These are phyloP conservation scores for Leptomonas pyrrhocoris DNA, from an alignment of 208 protist species.

Conservation along the genomic window DNA sequence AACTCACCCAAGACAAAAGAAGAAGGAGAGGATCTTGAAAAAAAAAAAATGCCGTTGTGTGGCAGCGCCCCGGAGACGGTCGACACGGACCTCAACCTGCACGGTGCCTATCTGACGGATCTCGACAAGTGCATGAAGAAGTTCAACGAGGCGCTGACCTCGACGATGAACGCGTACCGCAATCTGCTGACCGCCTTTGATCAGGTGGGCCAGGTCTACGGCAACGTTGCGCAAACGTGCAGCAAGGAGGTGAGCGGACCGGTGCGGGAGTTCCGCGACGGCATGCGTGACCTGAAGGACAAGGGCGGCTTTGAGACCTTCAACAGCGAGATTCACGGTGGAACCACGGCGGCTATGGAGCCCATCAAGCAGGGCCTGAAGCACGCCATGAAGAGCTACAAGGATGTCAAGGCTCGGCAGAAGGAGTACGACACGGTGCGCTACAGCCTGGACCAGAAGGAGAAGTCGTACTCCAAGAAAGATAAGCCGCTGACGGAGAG, in stretches of 20 bases:
- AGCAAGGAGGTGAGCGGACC: constrained; percentile 24
- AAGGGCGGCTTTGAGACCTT: constrained; percentile 52
- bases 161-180: constrained; percentile 67
- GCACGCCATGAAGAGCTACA: constrained; percentile 41
- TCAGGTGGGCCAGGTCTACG: constrained; percentile 46
- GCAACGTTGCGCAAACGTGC: constrained; percentile 47
- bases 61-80: constrained; percentile 40
- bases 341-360: constrained; percentile 34
- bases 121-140: constrained; percentile 52
- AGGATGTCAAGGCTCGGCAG: constrained; percentile 38
- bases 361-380: constrained; percentile 44
- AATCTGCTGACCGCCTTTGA: constrained; percentile 60
- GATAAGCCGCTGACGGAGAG: constrained; percentile 57
- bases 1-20: no score
- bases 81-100: constrained; percentile 59
- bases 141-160: constrained; percentile 46
- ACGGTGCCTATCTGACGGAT: constrained; percentile 42
- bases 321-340: constrained; percentile 55
- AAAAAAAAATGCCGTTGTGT: constrained; percentile 25
- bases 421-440: constrained; percentile 62
- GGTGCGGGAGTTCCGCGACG: constrained; percentile 46
- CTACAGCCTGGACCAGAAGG: constrained; percentile 50
- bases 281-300: constrained; percentile 69
- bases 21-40: neutral
- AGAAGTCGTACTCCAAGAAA: constrained; percentile 77